Base-by-base conservation (phyloP, 768 basidiomycete species). In the Chalciporus piperatus region DNA sequence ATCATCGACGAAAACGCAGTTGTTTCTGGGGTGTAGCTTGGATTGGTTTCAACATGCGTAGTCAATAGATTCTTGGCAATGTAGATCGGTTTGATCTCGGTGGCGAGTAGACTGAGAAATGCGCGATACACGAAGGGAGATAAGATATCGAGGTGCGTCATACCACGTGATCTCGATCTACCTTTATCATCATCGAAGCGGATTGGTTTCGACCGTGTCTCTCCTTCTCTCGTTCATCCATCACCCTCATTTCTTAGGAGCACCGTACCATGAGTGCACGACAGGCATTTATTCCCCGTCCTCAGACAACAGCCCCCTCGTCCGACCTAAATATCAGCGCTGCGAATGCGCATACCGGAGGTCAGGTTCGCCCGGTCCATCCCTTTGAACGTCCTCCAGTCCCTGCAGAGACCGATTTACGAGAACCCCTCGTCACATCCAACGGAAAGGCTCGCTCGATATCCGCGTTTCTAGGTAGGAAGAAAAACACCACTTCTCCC, bases 231-330 rank as follows among this genome's bases (percentile, higher is more conserved):
- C n/a, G 10, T 14, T 11, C 12, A 25, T 47, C 32, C 37, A 11
- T 12, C 3, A 27, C 9, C n/a, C 30, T 12, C 25, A 13, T 10
- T 10, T 32, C 3, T 32, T 32, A 32, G 30, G 32, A 32, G 25
- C 11, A 6, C 12, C 30, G 10, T 51, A 19, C 33, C 11, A 67
- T 67, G 65, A 67, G 66, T 32, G 61, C 65, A 2, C 20, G 65
- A 44, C 66, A 66, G 14, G 55, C 59, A 6, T 67, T 67, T 45
- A 10, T 59, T 28, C 66, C 65, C 4, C 63, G 55, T 7, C 43
- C 61, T 1, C 46, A 54, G n/a, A 37, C 35, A n/a, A n/a, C 35
- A 6, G 6, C 35, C 14, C 14, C 14, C 4, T 7, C 8, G n/a
- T 16, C 35, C 8, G 30, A 37, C 2, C 32, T 12, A 12, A 32